These are phyloP conservation scores for Penicillium turbatum DNA, from an alignment of 495 filamentous ascomycete genomes.

Conservation along the genomic window DNA sequence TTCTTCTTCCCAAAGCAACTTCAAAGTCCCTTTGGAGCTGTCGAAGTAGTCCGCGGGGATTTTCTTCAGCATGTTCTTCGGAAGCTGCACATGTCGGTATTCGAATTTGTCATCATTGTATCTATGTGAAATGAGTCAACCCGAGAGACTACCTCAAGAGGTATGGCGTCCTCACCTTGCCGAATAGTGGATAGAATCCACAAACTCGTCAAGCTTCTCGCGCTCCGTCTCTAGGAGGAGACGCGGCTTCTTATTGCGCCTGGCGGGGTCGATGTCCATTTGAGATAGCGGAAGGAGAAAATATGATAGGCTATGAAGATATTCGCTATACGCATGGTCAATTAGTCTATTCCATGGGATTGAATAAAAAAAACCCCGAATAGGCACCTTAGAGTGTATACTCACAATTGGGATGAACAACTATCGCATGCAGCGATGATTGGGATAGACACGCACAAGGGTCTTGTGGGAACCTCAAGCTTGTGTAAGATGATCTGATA, in stretches of 20 bases:
- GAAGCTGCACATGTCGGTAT: conserved; percentile 94
- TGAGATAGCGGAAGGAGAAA: conserved; percentile 14
- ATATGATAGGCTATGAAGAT: neutral
- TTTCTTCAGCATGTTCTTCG: conserved; percentile 94
- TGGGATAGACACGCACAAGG: neutral
- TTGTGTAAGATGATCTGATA: neutral
- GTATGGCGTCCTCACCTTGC: conserved; percentile 60
- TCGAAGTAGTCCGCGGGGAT: conserved; percentile 97
- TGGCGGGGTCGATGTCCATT: conserved; percentile 72
- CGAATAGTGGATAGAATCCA: conserved; percentile 92
- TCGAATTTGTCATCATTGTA: conserved; percentile 87
- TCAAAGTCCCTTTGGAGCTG: conserved; percentile 81
- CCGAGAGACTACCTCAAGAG: neutral
- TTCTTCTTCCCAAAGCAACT: conserved; percentile 96
- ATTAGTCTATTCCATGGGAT: neutral
- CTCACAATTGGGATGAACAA: conserved; percentile 1
- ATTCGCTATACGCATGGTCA: neutral
- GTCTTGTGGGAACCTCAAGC: neutral
- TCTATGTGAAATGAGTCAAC: conserved; percentile 38
- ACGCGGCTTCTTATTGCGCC: conserved; percentile 81
- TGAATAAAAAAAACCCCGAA: neutral
- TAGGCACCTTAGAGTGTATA: neutral
- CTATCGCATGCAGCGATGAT: neutral
- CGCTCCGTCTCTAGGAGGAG: conserved; percentile 76
- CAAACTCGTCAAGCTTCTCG: conserved; percentile 80